These are phyloP conservation scores for Phytophthora boehmeriae DNA, from an alignment of 352 stramenopile species.

Conservation along the genomic window DNA sequence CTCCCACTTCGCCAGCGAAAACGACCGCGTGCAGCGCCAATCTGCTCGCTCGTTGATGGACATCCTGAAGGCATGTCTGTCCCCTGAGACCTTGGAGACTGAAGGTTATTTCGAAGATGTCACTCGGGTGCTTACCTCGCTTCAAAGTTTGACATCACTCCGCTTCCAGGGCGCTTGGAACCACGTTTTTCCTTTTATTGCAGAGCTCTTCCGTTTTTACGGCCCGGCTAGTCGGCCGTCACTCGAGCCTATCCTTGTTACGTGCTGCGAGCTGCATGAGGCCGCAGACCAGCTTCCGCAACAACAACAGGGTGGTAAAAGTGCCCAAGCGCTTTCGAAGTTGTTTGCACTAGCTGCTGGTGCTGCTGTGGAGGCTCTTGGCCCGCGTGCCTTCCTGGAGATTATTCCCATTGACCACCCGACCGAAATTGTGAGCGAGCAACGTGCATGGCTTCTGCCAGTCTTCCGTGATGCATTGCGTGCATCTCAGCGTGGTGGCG, in stretches of 20 bases:
- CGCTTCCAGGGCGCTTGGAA: constrained; percentile 84
- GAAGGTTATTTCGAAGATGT: constrained; percentile 69
- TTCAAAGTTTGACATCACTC: constrained; percentile 83
- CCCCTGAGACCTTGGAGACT: constrained; percentile 52
- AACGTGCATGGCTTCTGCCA: constrained; percentile 81
- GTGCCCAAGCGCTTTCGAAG: constrained; percentile 49
- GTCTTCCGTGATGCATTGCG: constrained; percentile 78
- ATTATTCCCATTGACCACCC: constrained; percentile 78
- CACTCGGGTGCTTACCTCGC: constrained; percentile 68
- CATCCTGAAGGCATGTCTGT: constrained; percentile 67
- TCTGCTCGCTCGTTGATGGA: constrained; percentile 64
- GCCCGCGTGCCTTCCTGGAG: constrained; percentile 69
- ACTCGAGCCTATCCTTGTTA: constrained; percentile 72
- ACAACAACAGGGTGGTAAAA: constrained; percentile 40
- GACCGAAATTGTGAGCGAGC: constrained; percentile 73
- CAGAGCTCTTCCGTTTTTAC: constrained; percentile 78
- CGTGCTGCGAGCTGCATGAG: constrained; percentile 81
- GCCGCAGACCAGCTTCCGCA: constrained; percentile 73
- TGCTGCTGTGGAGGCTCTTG: constrained; percentile 68
- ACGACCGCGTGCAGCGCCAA: constrained; percentile 65
- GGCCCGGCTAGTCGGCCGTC: constrained; percentile 54
- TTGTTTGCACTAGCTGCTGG: constrained; percentile 71
- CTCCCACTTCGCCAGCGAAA: constrained; percentile 74
- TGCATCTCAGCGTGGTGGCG: constrained; percentile 41
- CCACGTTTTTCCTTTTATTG: constrained; percentile 78